Evolutionary conservation across 345 rosid species (phyloP), one percentile per base, ranked within the genome.

Genomic region (Melaleuca quinquenervia): DNA sequence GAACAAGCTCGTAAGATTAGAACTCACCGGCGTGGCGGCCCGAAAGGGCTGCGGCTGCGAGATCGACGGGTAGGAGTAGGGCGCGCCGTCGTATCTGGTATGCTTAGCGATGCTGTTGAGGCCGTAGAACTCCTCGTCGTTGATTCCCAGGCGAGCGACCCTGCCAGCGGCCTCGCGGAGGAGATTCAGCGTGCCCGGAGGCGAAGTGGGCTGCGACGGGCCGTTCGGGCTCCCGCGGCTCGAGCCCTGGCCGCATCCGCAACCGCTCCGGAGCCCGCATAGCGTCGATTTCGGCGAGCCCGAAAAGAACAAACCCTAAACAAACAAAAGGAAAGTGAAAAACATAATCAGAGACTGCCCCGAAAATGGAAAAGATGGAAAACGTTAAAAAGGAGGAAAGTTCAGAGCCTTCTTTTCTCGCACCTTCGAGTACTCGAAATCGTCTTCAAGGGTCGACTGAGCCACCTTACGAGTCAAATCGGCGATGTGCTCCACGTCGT

Each of bases 401-500:
- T 16, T 11, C 3, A 21, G 10, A n/a, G 64, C 62, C 51, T n/a
- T 22, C 48, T 44, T 32, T 52, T 49, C 36, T 50, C 48, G 26
- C 18, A 75, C 86, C 52, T 85, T 80, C 11, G 27, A 11, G 52
- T 75, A 20, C 11, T 51, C 44, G 55, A 29, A 32, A 12, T 83
- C 82, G 85, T 27, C 88, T 11, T 27, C 74, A 29, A 86, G 78
- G 0, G 88, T 50, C 0, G 88, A 83, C 50, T 24, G 85, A 26
- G 85, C 82, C 45, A 86, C 48, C 70, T n/a, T 70, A 15, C 60
- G 26, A 20, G 82, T 86, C 64, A 86, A 62, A n/a, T 52, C 87
- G 24, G 83, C 53, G 29, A 86, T 51, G 80, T 14, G 91, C 74
- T 87, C 92, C 51, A 92, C 95, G 70, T 93, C 96, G 32, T 92